These are phyloP conservation scores for Sphaerobolus stellatus DNA, from an alignment of 1,284 basidiomycete species.

Conservation along the genomic window DNA sequence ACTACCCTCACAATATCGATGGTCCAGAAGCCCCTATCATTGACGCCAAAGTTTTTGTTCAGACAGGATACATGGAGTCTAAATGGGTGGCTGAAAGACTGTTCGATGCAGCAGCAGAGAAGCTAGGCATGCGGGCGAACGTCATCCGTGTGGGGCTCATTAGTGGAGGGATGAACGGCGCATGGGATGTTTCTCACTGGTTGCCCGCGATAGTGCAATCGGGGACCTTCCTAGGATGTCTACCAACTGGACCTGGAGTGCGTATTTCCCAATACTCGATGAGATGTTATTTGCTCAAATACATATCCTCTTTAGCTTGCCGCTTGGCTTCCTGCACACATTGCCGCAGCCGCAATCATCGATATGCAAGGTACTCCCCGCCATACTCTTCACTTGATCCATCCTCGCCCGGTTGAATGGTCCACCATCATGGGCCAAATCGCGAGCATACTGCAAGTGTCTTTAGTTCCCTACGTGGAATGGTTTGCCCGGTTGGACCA, in stretches of 20 bases:
- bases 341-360: neutral
- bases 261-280: too few relatives aligned
- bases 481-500: neutral
- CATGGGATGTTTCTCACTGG: constrained; percentile 30
- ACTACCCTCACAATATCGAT: too few relatives aligned
- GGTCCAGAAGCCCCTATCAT: constrained; percentile 20
- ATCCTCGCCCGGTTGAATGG: neutral
- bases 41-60: constrained; percentile 22
- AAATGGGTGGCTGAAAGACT: constrained; percentile 35
- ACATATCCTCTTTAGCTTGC: too few relatives aligned
- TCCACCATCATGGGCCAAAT: neutral
- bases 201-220: constrained; percentile 28
- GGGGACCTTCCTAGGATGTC: constrained; percentile 20
- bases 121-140: constrained; percentile 22
- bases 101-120: constrained; percentile 20
- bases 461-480: neutral
- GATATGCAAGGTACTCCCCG: neutral
- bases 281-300: too few relatives aligned
- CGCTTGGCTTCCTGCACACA: constrained; percentile 9
- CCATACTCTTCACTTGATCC: constrained; percentile 10
- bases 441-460: neutral
- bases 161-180: constrained; percentile 24
- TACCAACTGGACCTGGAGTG: constrained; percentile 25
- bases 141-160: constrained; percentile 32
- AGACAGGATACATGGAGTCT: constrained; percentile 32